Evolutionary conservation across 306 rosid species (phyloP).

Genomic region (Vigna nakashimae): DNA sequence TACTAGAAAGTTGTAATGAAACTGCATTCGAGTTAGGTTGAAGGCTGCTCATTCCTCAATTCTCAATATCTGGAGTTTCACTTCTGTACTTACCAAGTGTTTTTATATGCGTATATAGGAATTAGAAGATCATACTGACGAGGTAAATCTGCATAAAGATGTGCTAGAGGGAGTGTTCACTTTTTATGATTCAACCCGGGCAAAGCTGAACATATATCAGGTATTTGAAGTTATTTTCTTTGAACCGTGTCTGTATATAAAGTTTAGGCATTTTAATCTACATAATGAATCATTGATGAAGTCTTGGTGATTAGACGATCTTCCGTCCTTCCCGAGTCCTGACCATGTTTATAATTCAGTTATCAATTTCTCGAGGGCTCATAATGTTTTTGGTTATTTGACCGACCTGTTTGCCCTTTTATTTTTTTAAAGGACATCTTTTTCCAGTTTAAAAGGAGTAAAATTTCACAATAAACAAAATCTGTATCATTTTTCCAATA

Average conservation of each 20-base stretch:
- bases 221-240: slow-evolving; percentile 52
- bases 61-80: background rate
- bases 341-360: slow-evolving; percentile 12
- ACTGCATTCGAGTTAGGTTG: slow-evolving; percentile 4
- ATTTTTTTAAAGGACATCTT: slow-evolving; percentile 1
- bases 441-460: slow-evolving; percentile 10
- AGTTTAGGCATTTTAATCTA: slow-evolving; percentile 10
- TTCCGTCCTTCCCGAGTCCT: background rate
- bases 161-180: slow-evolving; percentile 87
- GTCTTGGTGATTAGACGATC: background rate
- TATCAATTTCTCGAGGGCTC: slow-evolving; percentile 3
- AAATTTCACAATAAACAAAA: background rate
- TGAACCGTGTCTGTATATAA: slow-evolving; percentile 4
- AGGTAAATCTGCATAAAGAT: slow-evolving; percentile 84
- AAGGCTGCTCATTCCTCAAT: background rate
- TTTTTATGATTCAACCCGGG: slow-evolving; percentile 78
- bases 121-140: slow-evolving; percentile 84
- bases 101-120: slow-evolving; percentile 60
- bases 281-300: slow-evolving; percentile 13
- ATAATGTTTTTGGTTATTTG: slow-evolving; percentile 22
- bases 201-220: slow-evolving; percentile 83
- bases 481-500: slow-evolving; percentile 1
- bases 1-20: slow-evolving; percentile 7
- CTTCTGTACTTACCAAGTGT: slow-evolving; percentile 34
- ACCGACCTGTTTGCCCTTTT: background rate